Percentiles rank a stretch among this genome's conserved stretches.
phyloP scores from a whole-genome alignment of 768 basidiomycete genomes.

The Lentinula sp. region DNA sequence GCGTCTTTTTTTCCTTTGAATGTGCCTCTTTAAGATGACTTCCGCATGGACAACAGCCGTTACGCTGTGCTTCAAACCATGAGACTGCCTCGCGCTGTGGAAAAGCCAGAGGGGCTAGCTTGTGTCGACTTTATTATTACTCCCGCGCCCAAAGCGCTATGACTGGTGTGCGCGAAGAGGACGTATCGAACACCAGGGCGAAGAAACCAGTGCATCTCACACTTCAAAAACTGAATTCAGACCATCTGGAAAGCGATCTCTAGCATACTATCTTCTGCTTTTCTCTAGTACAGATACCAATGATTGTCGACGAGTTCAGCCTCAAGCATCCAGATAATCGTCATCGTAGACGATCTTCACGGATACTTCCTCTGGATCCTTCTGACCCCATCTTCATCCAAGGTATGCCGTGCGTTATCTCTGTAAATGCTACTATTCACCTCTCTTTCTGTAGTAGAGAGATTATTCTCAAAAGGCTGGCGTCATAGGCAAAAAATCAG shows the following conservation, averaged over 20 bases:
- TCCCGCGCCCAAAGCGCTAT: neutral
- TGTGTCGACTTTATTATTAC: neutral
- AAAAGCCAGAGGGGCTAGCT: neutral
- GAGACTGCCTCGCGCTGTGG: neutral
- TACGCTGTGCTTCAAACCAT: neutral
- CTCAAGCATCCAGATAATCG: slow-evolving; percentile 37
- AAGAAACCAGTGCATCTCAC: neutral
- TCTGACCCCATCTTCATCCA: slow-evolving; percentile 28
- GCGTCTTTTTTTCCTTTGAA: no score
- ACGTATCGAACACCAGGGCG: neutral
- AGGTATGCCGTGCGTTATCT: slow-evolving; percentile 24
- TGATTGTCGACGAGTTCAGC: slow-evolving; percentile 30
- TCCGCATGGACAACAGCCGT: neutral
- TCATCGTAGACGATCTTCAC: slow-evolving; percentile 28
- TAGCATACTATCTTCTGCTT: neutral
- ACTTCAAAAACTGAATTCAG: neutral
- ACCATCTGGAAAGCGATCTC: neutral
- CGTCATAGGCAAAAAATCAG: slow-evolving; percentile 45
- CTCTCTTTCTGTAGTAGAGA: slow-evolving; percentile 31
- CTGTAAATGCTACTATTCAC: neutral
- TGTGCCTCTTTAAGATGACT: no score
- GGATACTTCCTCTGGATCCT: slow-evolving; percentile 33
- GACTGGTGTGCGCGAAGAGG: slow-evolving; percentile 14
- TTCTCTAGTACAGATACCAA: neutral
- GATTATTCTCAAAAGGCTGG: slow-evolving; percentile 48